A percentile compares a stretch with the other conserved stretches of the same genome.
Conservation (phyloP, 495 filamentous ascomycete species). For the Neurospora sp. region DNA sequence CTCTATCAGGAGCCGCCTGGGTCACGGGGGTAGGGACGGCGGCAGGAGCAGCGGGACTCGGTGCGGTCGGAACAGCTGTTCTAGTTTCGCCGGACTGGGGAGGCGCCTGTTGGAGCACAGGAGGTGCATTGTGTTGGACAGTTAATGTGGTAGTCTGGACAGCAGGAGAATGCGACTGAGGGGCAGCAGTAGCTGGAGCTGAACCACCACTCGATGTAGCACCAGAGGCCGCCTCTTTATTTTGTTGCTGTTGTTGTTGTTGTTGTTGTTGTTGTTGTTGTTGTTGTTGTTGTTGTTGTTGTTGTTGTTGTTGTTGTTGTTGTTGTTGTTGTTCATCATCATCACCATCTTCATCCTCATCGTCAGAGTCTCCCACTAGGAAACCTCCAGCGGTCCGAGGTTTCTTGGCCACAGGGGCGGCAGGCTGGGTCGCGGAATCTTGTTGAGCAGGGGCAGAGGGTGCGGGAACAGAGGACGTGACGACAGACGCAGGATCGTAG, state of each 20-base stretch:
- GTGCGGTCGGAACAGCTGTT: background rate
- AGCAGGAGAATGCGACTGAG: slow-evolving; percentile 13
- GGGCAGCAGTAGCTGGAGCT: slow-evolving; percentile 5
- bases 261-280: background rate
- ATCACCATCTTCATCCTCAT: slow-evolving; percentile 29
- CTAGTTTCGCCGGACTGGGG: background rate
- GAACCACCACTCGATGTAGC: slow-evolving; percentile 12
- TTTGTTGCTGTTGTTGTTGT: background rate
- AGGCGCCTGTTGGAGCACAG: slow-evolving; percentile 13
- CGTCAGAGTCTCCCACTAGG: slow-evolving; percentile 64
- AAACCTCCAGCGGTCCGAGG: slow-evolving; percentile 70
- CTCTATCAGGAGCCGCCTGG: slow-evolving; percentile 58
- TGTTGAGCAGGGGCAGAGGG: background rate
- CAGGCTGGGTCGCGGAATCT: slow-evolving; percentile 8
- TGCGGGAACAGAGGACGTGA: slow-evolving; percentile 17
- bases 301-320: background rate
- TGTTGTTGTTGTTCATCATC: background rate
- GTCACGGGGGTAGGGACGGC: slow-evolving; percentile 11
- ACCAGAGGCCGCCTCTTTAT: slow-evolving; percentile 10
- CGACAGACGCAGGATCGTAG: slow-evolving; percentile 39
- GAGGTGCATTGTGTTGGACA: slow-evolving; percentile 14
- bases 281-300: background rate
- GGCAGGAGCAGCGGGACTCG: slow-evolving; percentile 6
- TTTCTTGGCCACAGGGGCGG: slow-evolving; percentile 35
- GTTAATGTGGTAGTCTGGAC: slow-evolving; percentile 11